Evolutionary conservation across 345 rosid species (phyloP).

Genomic region (Cardamine chenopodiifolia): DNA sequence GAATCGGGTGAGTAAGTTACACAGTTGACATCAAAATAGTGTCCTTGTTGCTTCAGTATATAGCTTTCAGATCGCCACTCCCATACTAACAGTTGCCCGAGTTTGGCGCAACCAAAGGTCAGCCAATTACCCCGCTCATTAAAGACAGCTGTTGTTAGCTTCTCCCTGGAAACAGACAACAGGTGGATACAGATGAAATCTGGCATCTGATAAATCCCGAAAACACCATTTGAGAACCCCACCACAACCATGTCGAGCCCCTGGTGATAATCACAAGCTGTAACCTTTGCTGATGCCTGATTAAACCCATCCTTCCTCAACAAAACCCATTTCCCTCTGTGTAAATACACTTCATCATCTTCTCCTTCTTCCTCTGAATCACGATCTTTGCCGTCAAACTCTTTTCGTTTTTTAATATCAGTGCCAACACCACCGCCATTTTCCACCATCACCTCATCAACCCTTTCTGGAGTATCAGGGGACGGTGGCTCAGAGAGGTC

Average conservation of each 20-base stretch:
- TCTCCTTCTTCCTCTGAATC: slow-evolving; percentile 38
- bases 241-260: slow-evolving; percentile 84
- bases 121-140: slow-evolving; percentile 94
- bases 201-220: slow-evolving; percentile 94
- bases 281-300: slow-evolving; percentile 69
- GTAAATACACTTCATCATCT: slow-evolving; percentile 55
- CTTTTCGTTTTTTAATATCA: slow-evolving; percentile 60
- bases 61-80: slow-evolving; percentile 97
- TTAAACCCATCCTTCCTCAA: slow-evolving; percentile 79
- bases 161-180: slow-evolving; percentile 82
- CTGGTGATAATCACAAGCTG: slow-evolving; percentile 83
- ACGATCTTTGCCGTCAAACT: slow-evolving; percentile 52
- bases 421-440: slow-evolving; percentile 23
- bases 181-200: slow-evolving; percentile 88
- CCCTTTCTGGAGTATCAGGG: slow-evolving; percentile 68
- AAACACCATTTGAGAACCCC: slow-evolving; percentile 90
- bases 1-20: slow-evolving; percentile 92
- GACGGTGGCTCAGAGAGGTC: slow-evolving; percentile 55
- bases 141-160: slow-evolving; percentile 80
- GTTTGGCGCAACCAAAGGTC: slow-evolving; percentile 90
- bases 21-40: slow-evolving; percentile 89
- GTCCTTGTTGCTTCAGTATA: slow-evolving; percentile 98
- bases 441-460: slow-evolving; percentile 43
- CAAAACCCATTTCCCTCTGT: slow-evolving; percentile 68
- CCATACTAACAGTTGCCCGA: slow-evolving; percentile 96